Conservation (phyloP, 495 filamentous ascomycete genomes). For the Hyaloscypha bicolor region DNA sequence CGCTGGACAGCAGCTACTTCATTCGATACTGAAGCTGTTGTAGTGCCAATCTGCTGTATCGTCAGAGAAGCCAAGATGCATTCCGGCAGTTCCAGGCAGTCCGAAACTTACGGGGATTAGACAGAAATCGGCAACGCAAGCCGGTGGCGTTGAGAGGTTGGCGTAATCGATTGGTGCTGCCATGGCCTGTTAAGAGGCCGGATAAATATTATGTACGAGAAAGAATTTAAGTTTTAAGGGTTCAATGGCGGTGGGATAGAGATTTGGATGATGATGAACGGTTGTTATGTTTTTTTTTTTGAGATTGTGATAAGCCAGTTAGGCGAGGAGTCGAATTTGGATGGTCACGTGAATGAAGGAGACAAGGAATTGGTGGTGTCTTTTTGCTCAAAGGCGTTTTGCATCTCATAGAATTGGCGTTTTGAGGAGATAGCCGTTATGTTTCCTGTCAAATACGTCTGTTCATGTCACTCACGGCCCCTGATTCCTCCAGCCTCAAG, state of each 20-base stretch:
- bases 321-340: too few species aligned
- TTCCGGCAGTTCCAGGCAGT: background rate
- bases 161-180: constrained; percentile 37
- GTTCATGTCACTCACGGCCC: too few species aligned
- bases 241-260: background rate
- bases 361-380: too few species aligned
- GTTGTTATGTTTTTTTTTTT: background rate
- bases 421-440: too few species aligned
- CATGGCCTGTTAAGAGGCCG: background rate
- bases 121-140: constrained; percentile 81
- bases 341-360: too few species aligned
- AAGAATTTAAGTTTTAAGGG: background rate
- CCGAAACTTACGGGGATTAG: constrained; percentile 66
- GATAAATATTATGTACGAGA: background rate
- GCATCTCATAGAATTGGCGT: too few species aligned
- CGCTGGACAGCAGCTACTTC: constrained; percentile 89
- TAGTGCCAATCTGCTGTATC: constrained; percentile 65
- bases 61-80: background rate
- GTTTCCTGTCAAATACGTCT: too few species aligned
- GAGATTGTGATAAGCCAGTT: background rate
- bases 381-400: too few species aligned
- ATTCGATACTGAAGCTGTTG: constrained; percentile 76
- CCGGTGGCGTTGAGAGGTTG: constrained; percentile 64
- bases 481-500: too few species aligned
- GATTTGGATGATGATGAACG: background rate